A percentile compares a stretch with the other conserved stretches of the same genome.
These are phyloP conservation scores for Globisporangium paddicum DNA, from an alignment of 352 stramenopile genomes.

Conservation along the genomic window DNA sequence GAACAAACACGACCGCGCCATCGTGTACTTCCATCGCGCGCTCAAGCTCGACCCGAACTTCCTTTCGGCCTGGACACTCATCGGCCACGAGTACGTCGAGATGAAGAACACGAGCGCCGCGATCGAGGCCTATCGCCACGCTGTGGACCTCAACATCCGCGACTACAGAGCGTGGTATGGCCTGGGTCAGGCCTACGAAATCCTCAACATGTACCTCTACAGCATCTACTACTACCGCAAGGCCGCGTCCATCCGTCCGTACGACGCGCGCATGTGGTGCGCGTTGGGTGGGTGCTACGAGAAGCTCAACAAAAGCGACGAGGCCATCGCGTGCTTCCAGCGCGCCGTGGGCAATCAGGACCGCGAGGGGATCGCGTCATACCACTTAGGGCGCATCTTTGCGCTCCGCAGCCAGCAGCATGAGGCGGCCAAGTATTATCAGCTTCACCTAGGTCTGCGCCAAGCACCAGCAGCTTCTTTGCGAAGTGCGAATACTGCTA, in stretches of 20 bases:
- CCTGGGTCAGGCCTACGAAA: conserved; percentile 98
- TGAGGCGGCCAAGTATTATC: conserved; percentile 70
- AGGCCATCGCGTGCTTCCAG: conserved; percentile 73
- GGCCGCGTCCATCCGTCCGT: conserved; percentile 92
- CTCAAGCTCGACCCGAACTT: conserved; percentile 95
- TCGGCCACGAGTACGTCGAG: conserved; percentile 98
- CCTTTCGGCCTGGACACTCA: conserved; percentile 96
- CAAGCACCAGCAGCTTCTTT: conserved; percentile 16
- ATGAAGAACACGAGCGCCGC: conserved; percentile 97
- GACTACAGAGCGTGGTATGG: conserved; percentile 99
- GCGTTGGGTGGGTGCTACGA: conserved; percentile 89
- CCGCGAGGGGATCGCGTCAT: conserved; percentile 68
- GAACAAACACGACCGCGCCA: conserved; percentile 94
- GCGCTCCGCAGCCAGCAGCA: conserved; percentile 39
- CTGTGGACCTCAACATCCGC: conserved; percentile 87
- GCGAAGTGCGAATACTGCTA: background rate
- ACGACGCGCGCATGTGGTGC: conserved; percentile 98
- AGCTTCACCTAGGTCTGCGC: conserved; percentile 53
- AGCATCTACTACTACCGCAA: conserved; percentile 99
- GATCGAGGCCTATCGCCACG: conserved; percentile 95
- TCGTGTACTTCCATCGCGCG: conserved; percentile 96
- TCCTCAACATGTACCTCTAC: conserved; percentile 98
- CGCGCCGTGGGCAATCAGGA: conserved; percentile 75
- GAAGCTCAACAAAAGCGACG: conserved; percentile 61
- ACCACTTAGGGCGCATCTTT: conserved; percentile 60